Base-by-base conservation (phyloP, 352 stramenopile genomes). In the Halophytophthora polymorphica region DNA sequence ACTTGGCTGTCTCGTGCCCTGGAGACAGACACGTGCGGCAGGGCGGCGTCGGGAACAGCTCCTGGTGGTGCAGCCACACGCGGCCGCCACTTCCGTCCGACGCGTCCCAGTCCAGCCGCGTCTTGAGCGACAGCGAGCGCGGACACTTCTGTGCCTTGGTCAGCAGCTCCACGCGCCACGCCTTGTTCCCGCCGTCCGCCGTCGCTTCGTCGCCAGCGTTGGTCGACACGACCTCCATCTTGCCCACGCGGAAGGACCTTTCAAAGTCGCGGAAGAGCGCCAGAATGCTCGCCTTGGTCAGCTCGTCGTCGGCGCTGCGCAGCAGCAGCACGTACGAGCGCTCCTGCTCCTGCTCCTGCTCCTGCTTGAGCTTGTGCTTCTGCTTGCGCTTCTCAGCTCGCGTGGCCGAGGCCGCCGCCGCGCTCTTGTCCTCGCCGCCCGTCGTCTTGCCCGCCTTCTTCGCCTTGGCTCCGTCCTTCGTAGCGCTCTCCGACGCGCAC, bases 11-110 rank as follows among this genome's bases (percentile, higher is more conserved):
- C 15, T 42, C 15, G 43, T 76, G 66, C 13, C 59, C 34, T 6
- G 67, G 64, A 33, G 63, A 73, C 31, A 77, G 37, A 47, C 63
- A 77, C 50, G 60, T 69, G 6, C 43, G 41, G 31, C 68, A 77
- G 2, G 68, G 64, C 34, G 61, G 61, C 22, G 66, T 73, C 17
- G 61, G 35, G 41, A 69, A 71, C 17, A 73, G 46, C 41, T 60
- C 50, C 8, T 74, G 61, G 36, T 82, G 71, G 62, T 79, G 69
- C 54, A 82, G n/a, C 71, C 71, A 82, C 33, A 82, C 62, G 11
- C 44, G 36, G 19, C 57, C 59, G 21, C 31, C 23, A 19, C 46
- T 50, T 34, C 64, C 50, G 52, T 70, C 62, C 6, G 44, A 28
- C 3, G 64, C 39, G 31, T 69, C 66, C 55, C 69, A 82, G 37